Percentiles rank a stretch among this genome's conserved stretches.
phyloP scores from a whole-genome alignment of 2,329 filamentous ascomycete species.

The Fusarium ramigenum region DNA sequence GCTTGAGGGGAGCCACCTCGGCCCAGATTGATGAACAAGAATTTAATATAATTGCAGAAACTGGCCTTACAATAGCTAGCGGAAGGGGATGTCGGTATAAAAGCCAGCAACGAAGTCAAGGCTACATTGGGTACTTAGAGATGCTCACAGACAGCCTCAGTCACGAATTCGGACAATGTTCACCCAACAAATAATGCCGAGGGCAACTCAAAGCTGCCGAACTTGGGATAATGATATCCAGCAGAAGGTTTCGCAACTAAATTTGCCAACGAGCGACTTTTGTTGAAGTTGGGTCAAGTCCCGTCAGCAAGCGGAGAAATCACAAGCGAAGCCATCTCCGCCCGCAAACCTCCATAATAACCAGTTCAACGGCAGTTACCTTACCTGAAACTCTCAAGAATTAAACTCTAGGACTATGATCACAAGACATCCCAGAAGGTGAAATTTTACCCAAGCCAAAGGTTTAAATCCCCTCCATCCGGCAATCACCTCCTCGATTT shows the following conservation, averaged over 20 bases:
- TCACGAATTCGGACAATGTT: too few species aligned
- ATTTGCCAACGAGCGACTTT: not conserved
- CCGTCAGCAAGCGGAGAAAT: not conserved
- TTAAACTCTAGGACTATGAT: not conserved
- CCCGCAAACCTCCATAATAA: not conserved
- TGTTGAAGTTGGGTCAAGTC: rapidly evolving
- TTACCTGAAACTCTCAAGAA: not conserved
- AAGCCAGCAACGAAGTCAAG: not conserved
- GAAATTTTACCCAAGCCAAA: not conserved
- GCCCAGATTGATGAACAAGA: not conserved
- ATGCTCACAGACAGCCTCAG: not conserved
- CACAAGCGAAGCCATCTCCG: not conserved
- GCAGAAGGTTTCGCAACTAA: not conserved
- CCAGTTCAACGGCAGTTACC: not conserved
- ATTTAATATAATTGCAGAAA: rapidly evolving
- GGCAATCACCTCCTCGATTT: not conserved
- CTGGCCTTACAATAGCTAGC: rapidly evolving
- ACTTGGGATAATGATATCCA: too few species aligned
- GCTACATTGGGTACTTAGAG: too few species aligned
- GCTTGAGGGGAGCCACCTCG: rapidly evolving
- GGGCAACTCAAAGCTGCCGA: not conserved
- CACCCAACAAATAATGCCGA: not conserved
- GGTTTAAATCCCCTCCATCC: not conserved
- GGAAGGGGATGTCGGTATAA: rapidly evolving
- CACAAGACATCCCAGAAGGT: not conserved